Percentiles rank a stretch among this genome's conserved stretches.
Conservation (phyloP, 2,329 filamentous ascomycete genomes). For the Colletotrichum coccodes region DNA sequence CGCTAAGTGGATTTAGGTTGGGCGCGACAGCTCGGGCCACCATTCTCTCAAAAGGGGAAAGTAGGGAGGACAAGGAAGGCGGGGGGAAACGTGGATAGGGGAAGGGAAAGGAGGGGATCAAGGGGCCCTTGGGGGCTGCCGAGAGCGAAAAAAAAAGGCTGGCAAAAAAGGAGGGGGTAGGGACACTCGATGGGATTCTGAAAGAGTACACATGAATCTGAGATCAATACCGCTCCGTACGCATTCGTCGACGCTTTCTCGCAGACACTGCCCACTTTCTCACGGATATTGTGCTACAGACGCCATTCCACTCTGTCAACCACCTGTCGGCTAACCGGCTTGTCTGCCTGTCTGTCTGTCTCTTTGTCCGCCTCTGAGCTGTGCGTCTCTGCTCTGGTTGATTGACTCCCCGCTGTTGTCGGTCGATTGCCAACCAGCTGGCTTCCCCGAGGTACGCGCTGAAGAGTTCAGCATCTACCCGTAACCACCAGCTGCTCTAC, state of each 20-base stretch:
- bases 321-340: not conserved
- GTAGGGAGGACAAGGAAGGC: slow-evolving; percentile 12
- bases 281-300: slow-evolving; percentile 14
- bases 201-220: not conserved
- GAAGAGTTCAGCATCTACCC: slow-evolving; percentile 9
- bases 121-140: slow-evolving; percentile 11
- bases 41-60: slow-evolving; percentile 23
- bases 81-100: slow-evolving; percentile 32
- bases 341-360: slow-evolving; percentile 3
- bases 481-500: not conserved
- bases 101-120: slow-evolving; percentile 10
- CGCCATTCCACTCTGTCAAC: not conserved
- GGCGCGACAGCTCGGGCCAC: slow-evolving; percentile 24
- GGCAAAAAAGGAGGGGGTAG: not conserved
- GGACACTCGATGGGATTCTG: not conserved
- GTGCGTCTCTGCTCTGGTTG: slow-evolving; percentile 1
- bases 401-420: slow-evolving; percentile 14
- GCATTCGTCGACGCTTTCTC: slow-evolving; percentile 25
- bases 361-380: not conserved
- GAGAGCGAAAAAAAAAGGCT: not conserved
- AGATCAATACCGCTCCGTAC: slow-evolving; percentile 11
- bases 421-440: not conserved
- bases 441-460: not conserved
- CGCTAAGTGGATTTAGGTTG: slow-evolving; percentile 31
- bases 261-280: slow-evolving; percentile 12